Evolutionary conservation across 2,329 filamentous ascomycete species (phyloP).

Genomic region (Phoma sp.): DNA sequence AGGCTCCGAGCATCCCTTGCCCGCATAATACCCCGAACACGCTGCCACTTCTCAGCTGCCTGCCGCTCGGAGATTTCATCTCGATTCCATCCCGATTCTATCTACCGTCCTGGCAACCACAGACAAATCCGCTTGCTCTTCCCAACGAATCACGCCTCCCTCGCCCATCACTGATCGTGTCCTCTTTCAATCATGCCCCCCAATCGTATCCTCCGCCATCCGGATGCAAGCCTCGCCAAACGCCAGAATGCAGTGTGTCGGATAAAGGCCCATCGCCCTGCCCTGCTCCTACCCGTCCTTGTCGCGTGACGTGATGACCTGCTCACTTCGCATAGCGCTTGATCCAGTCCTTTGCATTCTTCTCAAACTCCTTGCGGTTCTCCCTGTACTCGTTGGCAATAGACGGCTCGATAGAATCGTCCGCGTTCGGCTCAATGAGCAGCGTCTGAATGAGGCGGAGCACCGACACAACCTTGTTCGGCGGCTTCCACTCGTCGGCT

Average conservation of each 20-base stretch:
- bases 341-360: constrained; percentile 76
- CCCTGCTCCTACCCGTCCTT: not conserved
- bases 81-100: not conserved
- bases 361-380: constrained; percentile 72
- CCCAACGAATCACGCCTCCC: too few relatives aligned
- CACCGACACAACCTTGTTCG: constrained; percentile 75
- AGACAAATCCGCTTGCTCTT: constrained; percentile 10
- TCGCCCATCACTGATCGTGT: not conserved
- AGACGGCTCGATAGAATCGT: constrained; percentile 84
- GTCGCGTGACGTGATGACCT: constrained; percentile 12
- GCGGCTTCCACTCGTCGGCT: constrained; percentile 90
- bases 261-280: not conserved
- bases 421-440: constrained; percentile 80
- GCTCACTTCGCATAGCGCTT: constrained; percentile 68
- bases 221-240: constrained; percentile 37
- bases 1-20: constrained; percentile 6
- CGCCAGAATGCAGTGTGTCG: constrained; percentile 38
- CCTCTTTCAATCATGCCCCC: not conserved
- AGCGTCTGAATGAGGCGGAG: constrained; percentile 78
- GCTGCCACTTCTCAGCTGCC: not conserved
- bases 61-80: constrained; percentile 12
- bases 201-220: constrained; percentile 12
- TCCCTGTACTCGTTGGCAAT: constrained; percentile 85
- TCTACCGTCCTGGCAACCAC: constrained; percentile 6
- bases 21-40: not conserved